These are phyloP conservation scores for Breviolum minutum DNA, from an alignment of 73 alveolate species.

Conservation along the genomic window DNA sequence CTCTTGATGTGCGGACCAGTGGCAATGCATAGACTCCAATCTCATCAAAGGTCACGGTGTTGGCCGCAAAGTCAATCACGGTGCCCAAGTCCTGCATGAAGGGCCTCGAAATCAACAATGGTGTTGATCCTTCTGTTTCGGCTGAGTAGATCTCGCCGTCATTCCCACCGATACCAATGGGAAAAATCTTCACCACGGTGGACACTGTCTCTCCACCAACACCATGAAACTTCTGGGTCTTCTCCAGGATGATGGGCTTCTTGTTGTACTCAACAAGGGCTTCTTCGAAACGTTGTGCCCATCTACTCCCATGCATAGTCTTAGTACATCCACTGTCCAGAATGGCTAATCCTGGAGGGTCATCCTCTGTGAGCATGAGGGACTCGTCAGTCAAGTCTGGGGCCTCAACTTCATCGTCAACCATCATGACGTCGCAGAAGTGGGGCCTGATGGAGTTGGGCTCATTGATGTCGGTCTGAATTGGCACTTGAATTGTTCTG, in stretches of 20 bases:
- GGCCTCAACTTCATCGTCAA: neutral
- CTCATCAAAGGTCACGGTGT: neutral
- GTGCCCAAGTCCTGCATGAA: conserved; percentile 6
- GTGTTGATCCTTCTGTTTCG: neutral
- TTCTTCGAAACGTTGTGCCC: neutral
- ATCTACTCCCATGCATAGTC: neutral
- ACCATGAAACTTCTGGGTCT: neutral
- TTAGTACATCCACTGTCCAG: conserved; percentile 26
- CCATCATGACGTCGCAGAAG: conserved; percentile 38
- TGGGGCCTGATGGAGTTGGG: neutral
- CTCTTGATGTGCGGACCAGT: neutral
- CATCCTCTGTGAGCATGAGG: neutral
- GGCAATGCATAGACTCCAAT: neutral
- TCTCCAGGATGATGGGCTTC: neutral
- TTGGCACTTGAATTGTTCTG: neutral
- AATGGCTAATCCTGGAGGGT: neutral
- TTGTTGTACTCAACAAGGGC: neutral
- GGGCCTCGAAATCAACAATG: neutral
- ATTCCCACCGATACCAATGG: neutral
- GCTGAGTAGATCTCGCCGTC: neutral
- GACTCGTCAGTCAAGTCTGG: neutral
- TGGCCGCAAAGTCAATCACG: neutral
- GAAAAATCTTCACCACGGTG: neutral
- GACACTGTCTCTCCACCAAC: neutral
- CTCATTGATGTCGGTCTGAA: neutral